phyloP scores from a whole-genome alignment of 164 flowering plant species.

The Saururus chinensis region DNA sequence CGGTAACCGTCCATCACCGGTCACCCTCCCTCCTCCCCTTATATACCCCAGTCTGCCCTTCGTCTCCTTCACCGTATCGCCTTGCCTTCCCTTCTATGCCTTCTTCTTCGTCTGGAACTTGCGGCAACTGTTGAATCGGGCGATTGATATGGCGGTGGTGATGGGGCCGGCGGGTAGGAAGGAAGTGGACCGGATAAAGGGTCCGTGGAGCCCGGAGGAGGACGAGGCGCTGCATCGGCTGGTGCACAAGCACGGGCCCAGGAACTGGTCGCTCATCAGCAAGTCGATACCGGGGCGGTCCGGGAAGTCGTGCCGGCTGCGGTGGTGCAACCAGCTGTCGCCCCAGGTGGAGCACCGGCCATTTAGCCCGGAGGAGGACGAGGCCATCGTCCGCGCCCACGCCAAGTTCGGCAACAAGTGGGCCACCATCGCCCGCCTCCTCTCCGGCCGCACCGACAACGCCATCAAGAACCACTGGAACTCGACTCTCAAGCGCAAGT shows the following conservation, averaged over 20 bases:
- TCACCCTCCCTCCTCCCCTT: not conserved
- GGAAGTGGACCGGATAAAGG: conserved; percentile 77
- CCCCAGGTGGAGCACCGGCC: conserved; percentile 81
- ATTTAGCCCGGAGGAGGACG: conserved; percentile 70
- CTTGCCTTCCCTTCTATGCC: too few species aligned
- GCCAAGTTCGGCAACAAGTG: conserved; percentile 77
- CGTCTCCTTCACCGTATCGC: not conserved
- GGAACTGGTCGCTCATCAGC: conserved; percentile 90
- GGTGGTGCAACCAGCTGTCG: conserved; percentile 93
- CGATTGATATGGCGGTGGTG: too few species aligned
- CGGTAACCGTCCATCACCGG: not conserved
- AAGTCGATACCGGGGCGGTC: conserved; percentile 82
- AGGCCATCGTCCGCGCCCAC: conserved; percentile 60
- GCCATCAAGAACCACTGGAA: conserved; percentile 94
- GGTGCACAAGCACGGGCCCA: conserved; percentile 62
- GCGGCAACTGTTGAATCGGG: too few species aligned
- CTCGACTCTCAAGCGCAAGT: conserved; percentile 78
- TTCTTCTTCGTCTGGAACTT: too few species aligned
- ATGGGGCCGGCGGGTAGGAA: conserved; percentile 5
- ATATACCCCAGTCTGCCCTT: not conserved
- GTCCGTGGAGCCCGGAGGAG: conserved; percentile 97
- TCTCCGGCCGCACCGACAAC: conserved; percentile 89
- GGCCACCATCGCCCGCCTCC: conserved; percentile 82
- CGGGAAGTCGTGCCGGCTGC: conserved; percentile 81
- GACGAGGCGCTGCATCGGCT: conserved; percentile 55